Percentiles rank a stretch among this genome's conserved stretches.
These are phyloP conservation scores for Acanthamoeba culbertsoni DNA, from an alignment of 208 protist genomes.

Conservation along the genomic window DNA sequence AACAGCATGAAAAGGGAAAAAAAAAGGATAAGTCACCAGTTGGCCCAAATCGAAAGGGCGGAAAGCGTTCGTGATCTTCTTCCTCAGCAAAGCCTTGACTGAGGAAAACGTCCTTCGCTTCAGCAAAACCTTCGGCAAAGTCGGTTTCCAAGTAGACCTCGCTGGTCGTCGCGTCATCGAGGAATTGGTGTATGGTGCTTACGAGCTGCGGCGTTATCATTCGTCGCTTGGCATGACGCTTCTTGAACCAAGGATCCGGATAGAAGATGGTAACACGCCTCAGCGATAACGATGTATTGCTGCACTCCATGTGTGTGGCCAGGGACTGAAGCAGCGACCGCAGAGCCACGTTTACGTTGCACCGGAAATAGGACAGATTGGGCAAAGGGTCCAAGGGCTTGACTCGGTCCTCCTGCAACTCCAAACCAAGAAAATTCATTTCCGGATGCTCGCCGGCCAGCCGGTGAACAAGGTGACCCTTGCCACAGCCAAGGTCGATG, in stretches of 20 bases:
- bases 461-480: not conserved
- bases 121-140: not conserved
- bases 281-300: not conserved
- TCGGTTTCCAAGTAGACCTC: conserved; percentile 30
- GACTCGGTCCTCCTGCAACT: not conserved
- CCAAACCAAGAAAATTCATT: conserved; percentile 16
- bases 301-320: not conserved
- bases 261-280: not conserved
- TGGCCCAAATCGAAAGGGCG: not conserved
- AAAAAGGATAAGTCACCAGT: not conserved
- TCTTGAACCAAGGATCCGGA: conserved; percentile 28
- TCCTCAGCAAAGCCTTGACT: not conserved
- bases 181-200: not conserved
- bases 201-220: not conserved
- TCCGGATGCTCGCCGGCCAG: not conserved
- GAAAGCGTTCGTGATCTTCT: not conserved
- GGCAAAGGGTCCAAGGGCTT: not conserved
- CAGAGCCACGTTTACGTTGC: not conserved
- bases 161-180: not conserved
- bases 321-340: not conserved
- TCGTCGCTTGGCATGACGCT: not conserved
- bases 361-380: not conserved
- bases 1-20: not conserved
- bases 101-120: not conserved
- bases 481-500: conserved; percentile 13